Evolutionary conservation across 2,329 filamentous ascomycete genomes (phyloP).

Genomic region (Alternaria panax): DNA sequence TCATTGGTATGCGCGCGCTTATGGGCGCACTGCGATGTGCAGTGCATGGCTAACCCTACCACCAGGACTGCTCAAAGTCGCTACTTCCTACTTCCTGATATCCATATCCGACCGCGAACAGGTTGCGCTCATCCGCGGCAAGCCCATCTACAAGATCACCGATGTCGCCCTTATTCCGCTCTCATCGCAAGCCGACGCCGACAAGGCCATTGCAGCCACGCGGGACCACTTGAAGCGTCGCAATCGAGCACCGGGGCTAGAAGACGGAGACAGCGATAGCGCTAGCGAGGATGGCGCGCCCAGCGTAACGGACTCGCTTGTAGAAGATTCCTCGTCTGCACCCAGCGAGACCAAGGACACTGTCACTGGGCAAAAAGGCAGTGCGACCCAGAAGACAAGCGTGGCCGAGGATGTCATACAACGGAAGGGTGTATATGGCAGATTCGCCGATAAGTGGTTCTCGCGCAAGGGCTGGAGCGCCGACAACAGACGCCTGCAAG

Average conservation of each 20-base stretch:
- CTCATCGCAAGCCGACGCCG: slow-evolving; percentile 76
- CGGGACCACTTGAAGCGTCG: slow-evolving; percentile 54
- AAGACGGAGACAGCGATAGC: slow-evolving; percentile 41
- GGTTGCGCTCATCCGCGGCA: slow-evolving; percentile 84
- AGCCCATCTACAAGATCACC: slow-evolving; percentile 84
- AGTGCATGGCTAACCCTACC: background rate
- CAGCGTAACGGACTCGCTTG: slow-evolving; percentile 48
- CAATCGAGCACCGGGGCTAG: slow-evolving; percentile 34
- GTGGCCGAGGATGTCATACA: slow-evolving; percentile 90
- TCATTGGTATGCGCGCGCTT: slow-evolving; percentile 61
- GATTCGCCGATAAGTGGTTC: slow-evolving; percentile 92
- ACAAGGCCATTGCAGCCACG: slow-evolving; percentile 72
- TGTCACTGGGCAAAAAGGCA: slow-evolving; percentile 36
- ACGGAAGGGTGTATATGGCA: slow-evolving; percentile 81
- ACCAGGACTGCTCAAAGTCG: slow-evolving; percentile 86
- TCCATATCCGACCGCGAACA: slow-evolving; percentile 86
- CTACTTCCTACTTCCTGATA: slow-evolving; percentile 82
- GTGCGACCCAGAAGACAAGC: slow-evolving; percentile 54
- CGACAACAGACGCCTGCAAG: slow-evolving; percentile 73
- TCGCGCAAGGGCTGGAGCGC: slow-evolving; percentile 81
- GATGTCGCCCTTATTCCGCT: slow-evolving; percentile 92
- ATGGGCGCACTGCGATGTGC: background rate
- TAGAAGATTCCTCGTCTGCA: slow-evolving; percentile 44
- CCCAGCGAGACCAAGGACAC: slow-evolving; percentile 44
- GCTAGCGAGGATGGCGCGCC: slow-evolving; percentile 45